Evolutionary conservation across 75 land plant species (phyloP).

Genomic region (Pinus albicaulis): DNA sequence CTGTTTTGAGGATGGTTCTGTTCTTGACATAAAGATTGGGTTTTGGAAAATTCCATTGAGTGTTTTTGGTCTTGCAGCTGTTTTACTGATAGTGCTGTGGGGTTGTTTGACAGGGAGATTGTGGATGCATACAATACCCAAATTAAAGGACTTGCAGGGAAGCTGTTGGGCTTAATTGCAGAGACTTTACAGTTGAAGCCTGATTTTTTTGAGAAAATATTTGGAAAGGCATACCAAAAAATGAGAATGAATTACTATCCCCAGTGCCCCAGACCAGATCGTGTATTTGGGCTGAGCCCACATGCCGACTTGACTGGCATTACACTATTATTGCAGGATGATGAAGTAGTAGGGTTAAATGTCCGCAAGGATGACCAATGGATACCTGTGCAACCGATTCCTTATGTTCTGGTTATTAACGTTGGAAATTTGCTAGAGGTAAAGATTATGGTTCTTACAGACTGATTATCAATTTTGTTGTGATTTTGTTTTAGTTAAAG

Average conservation of each 20-base stretch:
- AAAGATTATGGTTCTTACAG: constrained; percentile 7
- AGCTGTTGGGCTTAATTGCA: constrained; percentile 21
- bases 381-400: constrained; percentile 18
- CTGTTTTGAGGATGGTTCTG: no score
- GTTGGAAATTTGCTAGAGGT: constrained; percentile 31
- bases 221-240: constrained; percentile 9
- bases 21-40: no score
- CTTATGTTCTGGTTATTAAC: constrained; percentile 23
- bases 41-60: no score
- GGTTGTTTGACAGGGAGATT: neutral
- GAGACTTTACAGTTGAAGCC: constrained; percentile 28
- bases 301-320: constrained; percentile 31
- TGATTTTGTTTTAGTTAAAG: no score
- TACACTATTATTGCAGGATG: constrained; percentile 35
- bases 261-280: constrained; percentile 28
- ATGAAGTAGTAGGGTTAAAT: constrained; percentile 36
- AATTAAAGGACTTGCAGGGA: neutral
- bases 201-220: constrained; percentile 26
- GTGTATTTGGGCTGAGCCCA: constrained; percentile 33
- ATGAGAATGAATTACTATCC: constrained; percentile 51
- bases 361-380: constrained; percentile 31
- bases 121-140: neutral
- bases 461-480: neutral
- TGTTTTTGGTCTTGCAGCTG: no score
- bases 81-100: no score